Conservation (phyloP, 2,329 filamentous ascomycete genomes). For the Achaetomium macrosporum region DNA sequence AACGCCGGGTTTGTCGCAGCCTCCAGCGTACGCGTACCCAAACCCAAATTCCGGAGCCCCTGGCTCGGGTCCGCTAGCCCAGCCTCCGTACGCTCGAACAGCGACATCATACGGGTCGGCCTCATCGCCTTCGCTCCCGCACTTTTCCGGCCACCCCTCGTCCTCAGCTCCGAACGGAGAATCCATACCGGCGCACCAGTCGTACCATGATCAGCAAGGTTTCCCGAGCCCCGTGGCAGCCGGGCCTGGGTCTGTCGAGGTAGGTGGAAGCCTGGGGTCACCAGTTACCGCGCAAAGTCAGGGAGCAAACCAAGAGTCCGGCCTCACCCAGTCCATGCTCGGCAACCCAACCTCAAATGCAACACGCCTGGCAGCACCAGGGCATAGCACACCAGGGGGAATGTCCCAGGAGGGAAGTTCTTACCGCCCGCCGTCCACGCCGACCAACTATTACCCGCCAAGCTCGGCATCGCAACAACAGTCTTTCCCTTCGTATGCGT, state of each 20-base stretch:
- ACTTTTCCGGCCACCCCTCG: conserved; percentile 47
- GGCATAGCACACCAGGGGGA: conserved; percentile 13
- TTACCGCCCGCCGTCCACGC: conserved; percentile 10
- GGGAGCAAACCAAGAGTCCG: conserved; percentile 5
- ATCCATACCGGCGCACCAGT: conserved; percentile 57
- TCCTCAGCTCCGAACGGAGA: conserved; percentile 54
- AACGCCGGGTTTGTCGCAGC: conserved; percentile 33
- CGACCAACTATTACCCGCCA: conserved; percentile 24
- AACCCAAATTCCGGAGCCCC: conserved; percentile 41
- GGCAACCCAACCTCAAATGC: conserved; percentile 5
- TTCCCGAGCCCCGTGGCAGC: conserved; percentile 52
- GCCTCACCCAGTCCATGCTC: conserved; percentile 17
- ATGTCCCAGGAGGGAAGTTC: conserved; percentile 7
- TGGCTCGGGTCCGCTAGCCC: conserved; percentile 39
- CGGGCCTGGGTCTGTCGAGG: conserved; percentile 41
- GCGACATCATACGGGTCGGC: conserved; percentile 22
- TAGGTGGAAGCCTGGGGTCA: conserved; percentile 30
- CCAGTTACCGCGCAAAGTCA: conserved; percentile 17
- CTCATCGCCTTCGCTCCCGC: conserved; percentile 32
- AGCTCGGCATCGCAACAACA: conserved; percentile 36
- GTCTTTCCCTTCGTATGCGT: conserved; percentile 19
- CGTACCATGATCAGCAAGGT: conserved; percentile 60
- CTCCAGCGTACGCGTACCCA: conserved; percentile 43
- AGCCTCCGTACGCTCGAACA: conserved; percentile 36
- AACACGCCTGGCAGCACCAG: conserved; percentile 14